Base-by-base conservation (phyloP, 345 rosid species). In the Mallotus nudiflorus region DNA sequence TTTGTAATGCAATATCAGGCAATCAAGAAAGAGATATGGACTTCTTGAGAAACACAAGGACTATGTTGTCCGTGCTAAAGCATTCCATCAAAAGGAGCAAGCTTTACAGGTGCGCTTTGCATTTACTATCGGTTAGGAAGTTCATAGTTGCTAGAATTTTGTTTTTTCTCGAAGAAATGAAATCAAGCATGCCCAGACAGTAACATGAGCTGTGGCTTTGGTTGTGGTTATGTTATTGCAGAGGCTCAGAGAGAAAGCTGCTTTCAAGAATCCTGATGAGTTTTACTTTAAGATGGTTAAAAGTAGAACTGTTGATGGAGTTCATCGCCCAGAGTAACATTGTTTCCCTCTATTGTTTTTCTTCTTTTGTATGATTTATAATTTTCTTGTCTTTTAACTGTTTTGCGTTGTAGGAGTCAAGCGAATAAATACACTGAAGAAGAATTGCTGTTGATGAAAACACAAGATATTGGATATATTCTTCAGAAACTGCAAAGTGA, bases 21-120 rank as follows among this genome's bases (percentile, higher is more conserved):
- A 84, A 20, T 78, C 88, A 51, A 87, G 95, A 87, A 88, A 84
- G 79, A 90, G 57, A 70, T 88, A 79, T 60, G 98, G 97, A 28
- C 74, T 91, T 46, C 95, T 90, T 18, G 97, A 94, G 79, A 91
- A 94, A 77, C 98, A 94, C 74, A 91, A 91, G 81, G 98, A 94
- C 79, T 94, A 94, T 84, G 82, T 85, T 33, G 75, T 82, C 69
- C 90, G 95, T 49, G 98, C 96, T 0, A 83, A 79, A 67, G 89
- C 88, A 22, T 89, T 48, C 72, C 97, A 91, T 82, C 67, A 82
- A 62, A 89, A 93, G 77, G 87, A 89, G 75, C 91, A 87, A 5
- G 64, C 85, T 28, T 69, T 85, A 77, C 84, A 50, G 83, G 95
- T 87, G 62, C 25, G 27, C 39, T 28, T 35, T 37, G 25, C 20